These are phyloP conservation scores for Pelargonium cotyledonis DNA, from an alignment of 441 rosid species.

Conservation along the genomic window DNA sequence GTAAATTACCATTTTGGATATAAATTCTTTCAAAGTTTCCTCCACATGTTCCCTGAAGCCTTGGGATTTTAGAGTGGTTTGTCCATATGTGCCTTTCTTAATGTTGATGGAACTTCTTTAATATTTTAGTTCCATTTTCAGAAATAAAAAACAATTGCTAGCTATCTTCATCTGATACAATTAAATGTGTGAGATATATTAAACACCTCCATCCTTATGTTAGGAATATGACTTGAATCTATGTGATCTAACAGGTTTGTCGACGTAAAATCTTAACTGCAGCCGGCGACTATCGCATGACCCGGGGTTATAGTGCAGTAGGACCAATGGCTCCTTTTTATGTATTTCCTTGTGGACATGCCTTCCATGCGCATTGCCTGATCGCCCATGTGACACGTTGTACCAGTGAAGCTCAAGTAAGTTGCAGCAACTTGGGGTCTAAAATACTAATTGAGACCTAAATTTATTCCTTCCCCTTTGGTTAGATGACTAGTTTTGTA, in stretches of 20 bases:
- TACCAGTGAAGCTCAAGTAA: constrained; percentile 68
- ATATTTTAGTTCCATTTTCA: neutral
- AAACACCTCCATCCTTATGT: constrained; percentile 5
- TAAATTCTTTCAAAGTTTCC: constrained; percentile 3
- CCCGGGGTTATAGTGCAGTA: constrained; percentile 59
- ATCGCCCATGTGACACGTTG: constrained; percentile 88
- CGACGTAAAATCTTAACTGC: constrained; percentile 67
- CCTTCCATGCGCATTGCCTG: constrained; percentile 86
- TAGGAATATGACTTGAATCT: constrained; percentile 14
- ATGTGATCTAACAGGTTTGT: constrained; percentile 52
- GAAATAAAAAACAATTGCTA: neutral
- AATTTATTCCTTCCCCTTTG: neutral
- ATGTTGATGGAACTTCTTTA: neutral
- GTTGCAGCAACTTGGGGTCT: constrained; percentile 13
- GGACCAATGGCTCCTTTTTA: constrained; percentile 93
- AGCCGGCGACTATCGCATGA: constrained; percentile 60
- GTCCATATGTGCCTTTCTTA: neutral
- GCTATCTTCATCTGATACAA: neutral
- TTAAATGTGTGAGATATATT: neutral
- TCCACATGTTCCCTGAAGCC: neutral
- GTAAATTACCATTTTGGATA: constrained; percentile 16
- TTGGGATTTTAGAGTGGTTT: neutral
- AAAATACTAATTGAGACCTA: neutral
- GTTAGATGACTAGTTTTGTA: neutral
- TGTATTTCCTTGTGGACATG: constrained; percentile 92